These are phyloP conservation scores for Huntiella abstrusa DNA, from an alignment of 2,329 filamentous ascomycete species.

Conservation along the genomic window DNA sequence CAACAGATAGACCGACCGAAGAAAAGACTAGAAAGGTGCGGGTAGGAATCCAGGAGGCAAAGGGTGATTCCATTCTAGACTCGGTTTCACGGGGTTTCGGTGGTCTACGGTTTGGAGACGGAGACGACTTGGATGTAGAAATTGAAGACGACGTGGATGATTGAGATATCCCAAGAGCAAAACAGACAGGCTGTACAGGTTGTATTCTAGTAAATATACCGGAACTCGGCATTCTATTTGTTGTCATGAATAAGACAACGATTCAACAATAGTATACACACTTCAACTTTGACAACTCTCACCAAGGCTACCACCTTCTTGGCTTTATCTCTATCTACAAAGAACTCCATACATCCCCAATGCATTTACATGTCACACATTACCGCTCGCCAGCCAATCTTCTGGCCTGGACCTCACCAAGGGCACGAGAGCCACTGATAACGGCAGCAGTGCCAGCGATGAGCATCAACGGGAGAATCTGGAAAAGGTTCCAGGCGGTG, in stretches of 20 bases:
- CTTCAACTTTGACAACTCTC: neutral
- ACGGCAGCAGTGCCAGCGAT: slow-evolving; percentile 54
- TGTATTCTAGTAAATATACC: slow-evolving; percentile 1
- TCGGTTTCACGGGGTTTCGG: slow-evolving; percentile 29
- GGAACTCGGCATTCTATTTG: neutral
- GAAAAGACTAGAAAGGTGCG: slow-evolving; percentile 30
- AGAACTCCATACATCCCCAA: neutral
- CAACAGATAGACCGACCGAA: slow-evolving; percentile 41
- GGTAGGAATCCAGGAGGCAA: slow-evolving; percentile 20
- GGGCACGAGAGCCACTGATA: slow-evolving; percentile 71
- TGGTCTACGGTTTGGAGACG: slow-evolving; percentile 57
- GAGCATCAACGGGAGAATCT: slow-evolving; percentile 56
- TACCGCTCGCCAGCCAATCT: slow-evolving; percentile 55
- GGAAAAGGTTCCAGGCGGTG: slow-evolving; percentile 76
- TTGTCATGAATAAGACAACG: too few species aligned
- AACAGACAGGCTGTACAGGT: too few species aligned
- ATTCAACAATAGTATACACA: too few species aligned
- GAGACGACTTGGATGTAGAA: slow-evolving; percentile 55
- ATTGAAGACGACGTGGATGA: slow-evolving; percentile 80
- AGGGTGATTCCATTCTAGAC: slow-evolving; percentile 16
- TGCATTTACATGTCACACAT: neutral
- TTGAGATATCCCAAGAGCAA: slow-evolving; percentile 12
- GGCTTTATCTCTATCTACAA: neutral
- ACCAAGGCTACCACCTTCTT: neutral
- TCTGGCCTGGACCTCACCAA: slow-evolving; percentile 82